These are phyloP conservation scores for Triticum turgidum DNA, from an alignment of 176 grass and related monocot species.

Conservation along the genomic window DNA sequence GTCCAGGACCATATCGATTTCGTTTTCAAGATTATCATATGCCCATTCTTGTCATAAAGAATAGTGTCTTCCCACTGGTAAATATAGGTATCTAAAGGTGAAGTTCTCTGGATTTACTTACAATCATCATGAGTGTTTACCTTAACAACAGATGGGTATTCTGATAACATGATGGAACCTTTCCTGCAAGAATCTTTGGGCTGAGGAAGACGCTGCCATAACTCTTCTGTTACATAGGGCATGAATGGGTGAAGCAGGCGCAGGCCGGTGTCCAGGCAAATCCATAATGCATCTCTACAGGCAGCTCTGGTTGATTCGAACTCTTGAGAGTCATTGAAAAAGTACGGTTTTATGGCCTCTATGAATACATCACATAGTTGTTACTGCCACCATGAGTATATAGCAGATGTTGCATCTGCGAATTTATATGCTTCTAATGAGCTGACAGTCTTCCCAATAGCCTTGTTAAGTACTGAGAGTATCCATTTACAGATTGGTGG, in stretches of 20 bases:
- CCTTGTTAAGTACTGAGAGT: constrained; percentile 85
- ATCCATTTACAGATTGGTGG: constrained; percentile 88
- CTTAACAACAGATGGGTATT: constrained; percentile 76
- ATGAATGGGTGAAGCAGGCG: constrained; percentile 85
- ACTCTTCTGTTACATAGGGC: constrained; percentile 90
- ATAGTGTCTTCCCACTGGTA: constrained; percentile 23
- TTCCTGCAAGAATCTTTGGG: constrained; percentile 56
- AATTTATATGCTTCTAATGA: constrained; percentile 86
- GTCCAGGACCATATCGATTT: constrained; percentile 65
- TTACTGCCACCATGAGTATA: constrained; percentile 91
- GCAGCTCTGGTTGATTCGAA: constrained; percentile 67
- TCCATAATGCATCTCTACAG: constrained; percentile 70
- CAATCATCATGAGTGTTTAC: constrained; percentile 16
- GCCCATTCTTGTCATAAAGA: constrained; percentile 61
- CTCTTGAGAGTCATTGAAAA: constrained; percentile 59
- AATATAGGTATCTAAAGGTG: constrained; percentile 21
- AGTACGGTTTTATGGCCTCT: constrained; percentile 87
- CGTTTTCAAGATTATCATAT: constrained; percentile 65
- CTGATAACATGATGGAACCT: constrained; percentile 83
- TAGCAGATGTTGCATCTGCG: constrained; percentile 83
- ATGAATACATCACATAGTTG: constrained; percentile 94
- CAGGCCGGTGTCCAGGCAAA: constrained; percentile 73
- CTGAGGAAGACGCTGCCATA: constrained; percentile 87
- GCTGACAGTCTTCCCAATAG: constrained; percentile 62
- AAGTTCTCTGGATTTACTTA: background rate